Percentiles rank a stretch among this genome's conserved stretches.
Conservation (phyloP, 2,329 filamentous ascomycete genomes). For the Balansia obtecta region DNA sequence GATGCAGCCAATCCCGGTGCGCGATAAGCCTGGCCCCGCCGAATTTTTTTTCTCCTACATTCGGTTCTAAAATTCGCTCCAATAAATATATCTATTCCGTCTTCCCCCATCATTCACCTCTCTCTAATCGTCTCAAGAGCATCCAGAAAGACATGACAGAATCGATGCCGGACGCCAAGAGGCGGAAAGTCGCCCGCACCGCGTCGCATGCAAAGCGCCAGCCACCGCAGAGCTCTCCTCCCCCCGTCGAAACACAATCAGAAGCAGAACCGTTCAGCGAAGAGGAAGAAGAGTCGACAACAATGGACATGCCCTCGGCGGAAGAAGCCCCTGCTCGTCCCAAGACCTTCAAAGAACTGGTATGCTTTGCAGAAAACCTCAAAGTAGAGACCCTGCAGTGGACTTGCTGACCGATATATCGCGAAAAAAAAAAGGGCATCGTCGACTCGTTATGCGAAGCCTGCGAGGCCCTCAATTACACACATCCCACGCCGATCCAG, state of each 20-base stretch:
- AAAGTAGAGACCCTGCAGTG: not conserved
- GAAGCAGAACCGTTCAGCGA: conserved; percentile 6
- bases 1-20: not conserved
- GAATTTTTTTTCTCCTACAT: conserved; percentile 23
- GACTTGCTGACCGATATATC: not conserved
- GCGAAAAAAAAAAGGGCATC: conserved; percentile 56
- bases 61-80: too few relatives aligned
- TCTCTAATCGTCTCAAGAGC: not conserved
- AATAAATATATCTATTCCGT: too few relatives aligned
- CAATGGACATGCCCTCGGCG: conserved; percentile 19
- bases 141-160: not conserved
- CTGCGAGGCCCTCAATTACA: conserved; percentile 72
- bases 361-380: conserved; percentile 15
- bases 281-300: conserved; percentile 22
- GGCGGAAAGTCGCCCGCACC: conserved; percentile 27
- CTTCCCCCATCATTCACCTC: not conserved
- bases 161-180: conserved; percentile 26
- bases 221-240: not conserved
- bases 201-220: conserved; percentile 11
- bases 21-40: conserved; percentile 18
- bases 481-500: conserved; percentile 79
- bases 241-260: not conserved
- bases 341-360: conserved; percentile 57
- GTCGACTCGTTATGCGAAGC: conserved; percentile 83
- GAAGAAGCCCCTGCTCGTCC: conserved; percentile 20